These are phyloP conservation scores for Osmanthus fragrans DNA, from an alignment of 257 asterid species.

Conservation along the genomic window DNA sequence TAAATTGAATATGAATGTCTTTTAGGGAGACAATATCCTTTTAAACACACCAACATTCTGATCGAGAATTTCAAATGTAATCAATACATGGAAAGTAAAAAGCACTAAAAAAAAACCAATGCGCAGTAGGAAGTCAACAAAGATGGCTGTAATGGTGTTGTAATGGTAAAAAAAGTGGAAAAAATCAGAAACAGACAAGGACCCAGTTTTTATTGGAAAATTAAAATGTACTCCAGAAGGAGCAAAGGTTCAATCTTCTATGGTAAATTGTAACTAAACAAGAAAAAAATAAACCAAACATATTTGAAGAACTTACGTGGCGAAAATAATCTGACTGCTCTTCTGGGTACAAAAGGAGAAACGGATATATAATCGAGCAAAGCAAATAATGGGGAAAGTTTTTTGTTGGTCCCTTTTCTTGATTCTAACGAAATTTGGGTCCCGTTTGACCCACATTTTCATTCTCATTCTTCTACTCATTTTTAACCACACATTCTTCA, in stretches of 20 bases:
- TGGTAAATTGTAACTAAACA: background rate
- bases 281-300: background rate
- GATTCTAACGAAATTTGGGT: conserved; percentile 29
- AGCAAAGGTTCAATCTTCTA: background rate
- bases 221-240: background rate
- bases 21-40: background rate
- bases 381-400: background rate
- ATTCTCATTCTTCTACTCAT: no score
- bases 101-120: background rate
- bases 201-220: background rate
- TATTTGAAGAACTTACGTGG: background rate
- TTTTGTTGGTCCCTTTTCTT: background rate
- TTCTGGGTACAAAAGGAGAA: background rate
- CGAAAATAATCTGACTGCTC: background rate
- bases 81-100: background rate
- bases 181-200: no score
- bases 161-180: no score
- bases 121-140: no score
- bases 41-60: background rate
- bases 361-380: background rate
- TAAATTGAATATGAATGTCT: background rate
- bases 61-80: background rate
- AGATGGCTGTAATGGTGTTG: no score
- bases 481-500: no score
- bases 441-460: no score